phyloP scores from a whole-genome alignment of 202 grass and related monocot genomes.

The Hordeum pubiflorum region DNA sequence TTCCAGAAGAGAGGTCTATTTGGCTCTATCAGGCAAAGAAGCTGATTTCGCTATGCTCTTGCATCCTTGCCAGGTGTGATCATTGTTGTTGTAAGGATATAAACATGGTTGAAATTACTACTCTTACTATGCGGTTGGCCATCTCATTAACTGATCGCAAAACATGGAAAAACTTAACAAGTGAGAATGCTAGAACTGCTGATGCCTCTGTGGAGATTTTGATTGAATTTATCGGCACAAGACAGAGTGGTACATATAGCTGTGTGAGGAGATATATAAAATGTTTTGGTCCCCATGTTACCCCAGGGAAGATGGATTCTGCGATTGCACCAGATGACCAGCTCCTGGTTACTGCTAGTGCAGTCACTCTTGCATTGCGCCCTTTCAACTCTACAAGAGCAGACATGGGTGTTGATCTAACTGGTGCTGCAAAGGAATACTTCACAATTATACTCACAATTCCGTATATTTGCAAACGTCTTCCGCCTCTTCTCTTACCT shows the following conservation, averaged over 20 bases:
- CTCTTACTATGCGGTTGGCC: constrained; percentile 66
- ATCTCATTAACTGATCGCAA: constrained; percentile 79
- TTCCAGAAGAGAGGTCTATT: constrained; percentile 61
- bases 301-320: constrained; percentile 35
- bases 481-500: constrained; percentile 63
- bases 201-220: constrained; percentile 54
- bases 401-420: constrained; percentile 32
- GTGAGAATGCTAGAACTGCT: constrained; percentile 37
- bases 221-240: constrained; percentile 60
- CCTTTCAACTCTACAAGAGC: constrained; percentile 65
- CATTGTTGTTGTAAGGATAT: constrained; percentile 41
- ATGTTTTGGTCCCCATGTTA: constrained; percentile 35
- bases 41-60: constrained; percentile 75
- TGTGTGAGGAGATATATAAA: constrained; percentile 75
- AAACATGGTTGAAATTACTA: constrained; percentile 49
- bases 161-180: constrained; percentile 69
- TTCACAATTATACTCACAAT: constrained; percentile 72
- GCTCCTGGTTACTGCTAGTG: constrained; percentile 78
- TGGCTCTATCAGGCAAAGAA: constrained; percentile 85
- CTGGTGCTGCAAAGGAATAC: constrained; percentile 49
- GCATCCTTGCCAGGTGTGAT: constrained; percentile 64
- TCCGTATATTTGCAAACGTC: constrained; percentile 62
- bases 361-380: constrained; percentile 68
- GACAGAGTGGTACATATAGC: constrained; percentile 49
- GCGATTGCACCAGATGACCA: constrained; percentile 47